Base-by-base conservation (phyloP, 2,329 filamentous ascomycete genomes). In the Phoma sp. region DNA sequence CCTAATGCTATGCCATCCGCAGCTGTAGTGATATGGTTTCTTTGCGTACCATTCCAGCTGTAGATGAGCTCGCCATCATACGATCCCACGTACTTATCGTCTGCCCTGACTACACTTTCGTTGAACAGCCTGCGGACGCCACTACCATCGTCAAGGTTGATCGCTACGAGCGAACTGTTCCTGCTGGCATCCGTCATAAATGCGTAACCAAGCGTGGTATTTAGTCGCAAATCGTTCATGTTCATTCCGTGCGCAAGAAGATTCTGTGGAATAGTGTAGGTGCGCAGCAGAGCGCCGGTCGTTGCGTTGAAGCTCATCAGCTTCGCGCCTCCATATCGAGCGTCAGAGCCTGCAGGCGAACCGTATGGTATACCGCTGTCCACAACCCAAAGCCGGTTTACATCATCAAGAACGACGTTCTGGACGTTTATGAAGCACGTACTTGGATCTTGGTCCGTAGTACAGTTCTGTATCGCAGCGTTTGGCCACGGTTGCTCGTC, bases 381-480 rank as follows among this genome's bases (percentile, higher is more conserved):
- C 12, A 79, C 67, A 5, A 77, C 63, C 75, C 76, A 79, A 10
- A 79, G 62, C 33, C 74, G 71, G 17, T 71, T 69, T 9, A 69
- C 52, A 5, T 71, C 68, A 50, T 78, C 77, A 10, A 77, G 67
- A 7, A 79, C 73, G n/a, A 78, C 67, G 40, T 78, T 79, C 57
- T 78, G 77, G 4, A 78, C 74, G 46, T 79, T 79, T 64, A 78
- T 71, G 64, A 79, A 79, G 66, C 77, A 79, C 4, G 72, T 74
- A 36, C 72, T 72, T 12, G 66, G 69, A 46, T 78, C 71, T 52
- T 78, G 76, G 5, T 62, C 66, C 0, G 60, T 25, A 0, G 71
- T 72, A 53, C 76, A 77, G 39, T 76, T 77, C 59, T 78, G 77
- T 6, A 77, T 76, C 9, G 60, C 62, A 20, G 75, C 74, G 28